Percentiles rank a stretch among this genome's conserved stretches.
These are phyloP conservation scores for Ophiocordyceps sinensis DNA, from an alignment of 2,329 filamentous ascomycete species.

Conservation along the genomic window DNA sequence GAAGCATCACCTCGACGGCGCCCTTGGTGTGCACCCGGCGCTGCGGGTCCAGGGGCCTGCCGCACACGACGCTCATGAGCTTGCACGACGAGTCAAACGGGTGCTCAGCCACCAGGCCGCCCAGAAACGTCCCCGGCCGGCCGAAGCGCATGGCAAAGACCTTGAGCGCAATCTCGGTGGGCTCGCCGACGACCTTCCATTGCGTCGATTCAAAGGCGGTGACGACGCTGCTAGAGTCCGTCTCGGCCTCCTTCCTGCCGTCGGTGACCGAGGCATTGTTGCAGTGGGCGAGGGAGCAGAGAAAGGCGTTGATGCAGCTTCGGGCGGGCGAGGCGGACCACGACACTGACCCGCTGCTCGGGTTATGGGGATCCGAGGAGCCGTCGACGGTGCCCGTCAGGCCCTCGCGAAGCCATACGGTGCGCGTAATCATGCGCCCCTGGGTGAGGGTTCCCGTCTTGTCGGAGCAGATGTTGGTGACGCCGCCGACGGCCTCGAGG, in stretches of 20 bases:
- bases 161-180: slow-evolving; percentile 61
- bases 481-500: slow-evolving; percentile 52
- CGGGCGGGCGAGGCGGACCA: slow-evolving; percentile 27
- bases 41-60: slow-evolving; percentile 16
- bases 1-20: slow-evolving; percentile 41
- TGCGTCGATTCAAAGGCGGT: slow-evolving; percentile 23
- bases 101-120: slow-evolving; percentile 45
- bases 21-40: slow-evolving; percentile 41
- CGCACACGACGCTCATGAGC: slow-evolving; percentile 59
- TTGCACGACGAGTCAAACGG: slow-evolving; percentile 63
- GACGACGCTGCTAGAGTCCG: slow-evolving; percentile 30
- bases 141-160: slow-evolving; percentile 59
- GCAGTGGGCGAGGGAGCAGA: slow-evolving; percentile 44
- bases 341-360: slow-evolving; percentile 36
- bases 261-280: slow-evolving; percentile 41
- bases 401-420: slow-evolving; percentile 43
- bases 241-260: slow-evolving; percentile 29
- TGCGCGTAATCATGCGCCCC: slow-evolving; percentile 51
- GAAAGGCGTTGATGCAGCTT: slow-evolving; percentile 28
- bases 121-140: slow-evolving; percentile 29
- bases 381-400: slow-evolving; percentile 37
- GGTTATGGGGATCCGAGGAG: slow-evolving; percentile 45
- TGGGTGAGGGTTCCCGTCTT: slow-evolving; percentile 56
- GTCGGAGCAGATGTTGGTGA: slow-evolving; percentile 58
- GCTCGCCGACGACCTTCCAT: slow-evolving; percentile 50